Evolutionary conservation across 2,329 filamentous ascomycete genomes (phyloP), one percentile per base, ranked within the genome.

Genomic region (Botrytis paeoniae): DNA sequence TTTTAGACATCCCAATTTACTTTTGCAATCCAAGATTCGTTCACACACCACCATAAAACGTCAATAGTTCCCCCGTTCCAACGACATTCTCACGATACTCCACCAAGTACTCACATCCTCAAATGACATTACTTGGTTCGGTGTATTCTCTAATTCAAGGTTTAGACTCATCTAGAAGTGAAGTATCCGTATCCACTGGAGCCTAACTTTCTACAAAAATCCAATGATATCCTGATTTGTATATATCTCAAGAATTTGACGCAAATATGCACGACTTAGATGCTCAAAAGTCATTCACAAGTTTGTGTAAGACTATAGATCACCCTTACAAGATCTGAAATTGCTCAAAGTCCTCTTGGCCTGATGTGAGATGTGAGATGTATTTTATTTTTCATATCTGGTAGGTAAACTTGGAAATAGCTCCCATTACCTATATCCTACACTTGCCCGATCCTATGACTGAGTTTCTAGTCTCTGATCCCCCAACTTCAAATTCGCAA

Each of bases 61-160:
- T 4, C 5, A 5, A 25, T 25, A 25, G 22, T 12, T 6, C 9
- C 22, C 2, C 9, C 22, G 45, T 25, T 48, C 0, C 4, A 25
- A 48, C 4, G 22, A 25, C 9, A 25, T 25, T 48, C 45, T 48
- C 45, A 12, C 25, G 4, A 5, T 48, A 48, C 9, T 2, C 22
- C 9, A 25, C 0, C 22, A 12, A 25, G 4, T 25, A 0, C 45
- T 25, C 45, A 25, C 45, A 25, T 3, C 4, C 45, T 25, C 45
- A 51, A 25, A 51, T 1, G 4, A 14, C 45, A 3, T 6, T 48
- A 1, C 9, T 51, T 51, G 45, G 9, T 48, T 25, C 9, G 22
- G 4, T 48, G 9, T 25, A 25, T 48, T 48, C 22, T 48, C 9
- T 25, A 25, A 12, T 25, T 12, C 12, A 48, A 25, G 22, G 4